These are phyloP conservation scores for Aspergillus carbonarius DNA, from an alignment of 2,329 filamentous ascomycete genomes.

Conservation along the genomic window DNA sequence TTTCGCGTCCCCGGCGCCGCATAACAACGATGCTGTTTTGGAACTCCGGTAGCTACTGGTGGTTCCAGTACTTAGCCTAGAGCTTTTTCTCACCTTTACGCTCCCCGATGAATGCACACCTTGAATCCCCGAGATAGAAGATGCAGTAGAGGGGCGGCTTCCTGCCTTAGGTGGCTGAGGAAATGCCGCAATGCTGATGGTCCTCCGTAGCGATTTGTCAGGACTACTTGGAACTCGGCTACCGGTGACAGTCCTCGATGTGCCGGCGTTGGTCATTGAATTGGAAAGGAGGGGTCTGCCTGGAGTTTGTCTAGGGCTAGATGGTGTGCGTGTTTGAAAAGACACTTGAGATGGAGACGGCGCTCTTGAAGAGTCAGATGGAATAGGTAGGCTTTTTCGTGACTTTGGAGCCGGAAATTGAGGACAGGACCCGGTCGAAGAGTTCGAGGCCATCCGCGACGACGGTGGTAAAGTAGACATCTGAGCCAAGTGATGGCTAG, in stretches of 20 bases:
- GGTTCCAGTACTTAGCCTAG: constrained; percentile 56
- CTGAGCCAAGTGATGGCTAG: not conserved
- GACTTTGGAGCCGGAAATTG: constrained; percentile 72
- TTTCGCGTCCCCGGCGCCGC: constrained; percentile 74
- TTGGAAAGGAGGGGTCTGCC: constrained; percentile 50
- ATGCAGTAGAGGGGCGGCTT: constrained; percentile 61
- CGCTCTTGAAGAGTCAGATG: constrained; percentile 46
- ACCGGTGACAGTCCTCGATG: constrained; percentile 56
- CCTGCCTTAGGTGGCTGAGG: constrained; percentile 79
- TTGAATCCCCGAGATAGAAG: constrained; percentile 41
- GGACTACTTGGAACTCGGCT: constrained; percentile 54
- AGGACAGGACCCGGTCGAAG: constrained; percentile 70
- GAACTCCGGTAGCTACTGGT: constrained; percentile 51
- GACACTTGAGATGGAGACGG: constrained; percentile 49
- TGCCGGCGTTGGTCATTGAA: constrained; percentile 55
- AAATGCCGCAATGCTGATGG: constrained; percentile 90
- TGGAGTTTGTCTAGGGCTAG: constrained; percentile 53
- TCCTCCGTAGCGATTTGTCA: constrained; percentile 75
- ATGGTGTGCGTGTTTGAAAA: constrained; percentile 59
- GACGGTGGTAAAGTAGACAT: constrained; percentile 65
- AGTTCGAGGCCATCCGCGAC: constrained; percentile 61
- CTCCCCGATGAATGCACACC: constrained; percentile 31
- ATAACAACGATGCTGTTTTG: constrained; percentile 70
- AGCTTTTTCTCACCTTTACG: constrained; percentile 55
- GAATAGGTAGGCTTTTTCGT: constrained; percentile 61